Evolutionary conservation across 176 grass and related monocot genomes (phyloP), one percentile per base, ranked within the genome.

Genomic region (Oryza australiensis): DNA sequence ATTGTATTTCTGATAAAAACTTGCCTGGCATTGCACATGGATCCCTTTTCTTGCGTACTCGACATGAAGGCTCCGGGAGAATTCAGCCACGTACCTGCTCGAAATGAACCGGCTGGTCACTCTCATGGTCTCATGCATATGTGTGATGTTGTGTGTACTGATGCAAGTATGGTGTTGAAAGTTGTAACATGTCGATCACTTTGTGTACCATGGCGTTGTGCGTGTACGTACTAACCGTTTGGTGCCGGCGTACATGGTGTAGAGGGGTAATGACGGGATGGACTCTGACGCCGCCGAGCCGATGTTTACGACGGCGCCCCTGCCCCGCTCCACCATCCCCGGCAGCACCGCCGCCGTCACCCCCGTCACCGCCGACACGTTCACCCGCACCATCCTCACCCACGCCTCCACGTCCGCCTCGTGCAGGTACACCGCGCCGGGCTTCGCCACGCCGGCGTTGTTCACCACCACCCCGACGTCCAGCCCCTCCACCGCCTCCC

Each of bases 1-100:
- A 46, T 46, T 14, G 15, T 43, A 14, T 46, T 46, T 46, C 43
- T 46, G 13, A 26, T 5, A 1, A 63, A 13, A 40, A 40, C 38
- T 40, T 40, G 80, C 88, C 88, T 91, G 89, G 4, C 89, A 91
- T n/a, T 91, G 89, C 35, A 91, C 80, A 57, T 91, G 70, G n/a
- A 91, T 91, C 24, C 89, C 89, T 59, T 81, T 64, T 42, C 75
- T 49, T 40, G 32, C 64, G 30, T 91, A 91, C 70, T 91, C 89
- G 6, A 81, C 70, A 30, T 81, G 43, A 10, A 91, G 85, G 75
- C 89, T 75, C 62, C 81, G 60, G 7, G 89, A 91, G 46, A 91
- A 70, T 41, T 84, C 70, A 8, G 68, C 80, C 3, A 91, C 29
- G 26, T 83, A 90, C 68, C 88, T 90, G 73, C 34, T 11, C 15